Conservation (phyloP, 1,284 basidiomycete species). For the Erythrobasidium hasegawianum region DNA sequence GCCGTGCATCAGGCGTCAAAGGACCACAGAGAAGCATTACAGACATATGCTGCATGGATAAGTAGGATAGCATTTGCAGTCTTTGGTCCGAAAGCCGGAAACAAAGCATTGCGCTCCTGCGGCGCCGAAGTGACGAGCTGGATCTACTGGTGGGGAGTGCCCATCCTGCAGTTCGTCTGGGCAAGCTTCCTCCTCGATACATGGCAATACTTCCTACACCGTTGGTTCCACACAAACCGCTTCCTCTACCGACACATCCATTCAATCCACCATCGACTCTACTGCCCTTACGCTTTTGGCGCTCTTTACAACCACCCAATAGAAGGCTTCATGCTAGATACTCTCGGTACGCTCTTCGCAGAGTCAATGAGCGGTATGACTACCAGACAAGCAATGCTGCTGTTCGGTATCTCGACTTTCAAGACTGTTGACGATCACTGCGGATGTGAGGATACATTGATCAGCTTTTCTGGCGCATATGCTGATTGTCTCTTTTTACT, state of each 20-base stretch:
- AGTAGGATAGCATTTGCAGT: slow-evolving; percentile 54
- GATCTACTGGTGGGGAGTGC: slow-evolving; percentile 93
- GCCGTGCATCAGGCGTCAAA: slow-evolving; percentile 48
- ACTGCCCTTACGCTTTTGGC: slow-evolving; percentile 95
- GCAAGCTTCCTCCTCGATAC: slow-evolving; percentile 81
- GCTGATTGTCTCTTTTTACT: slow-evolving; percentile 11
- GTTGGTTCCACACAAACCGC: slow-evolving; percentile 83
- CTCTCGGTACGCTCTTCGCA: slow-evolving; percentile 73
- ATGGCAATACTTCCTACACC: slow-evolving; percentile 97
- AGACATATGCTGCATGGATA: slow-evolving; percentile 53
- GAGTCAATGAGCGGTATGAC: slow-evolving; percentile 68
- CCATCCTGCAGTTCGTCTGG: slow-evolving; percentile 66
- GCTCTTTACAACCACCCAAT: slow-evolving; percentile 97
- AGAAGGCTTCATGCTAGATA: slow-evolving; percentile 89
- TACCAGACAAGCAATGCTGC: slow-evolving; percentile 68
- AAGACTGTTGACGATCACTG: slow-evolving; percentile 99
- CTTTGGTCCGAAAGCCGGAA: slow-evolving; percentile 50
- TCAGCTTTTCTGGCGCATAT: not conserved
- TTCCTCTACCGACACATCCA: slow-evolving; percentile 90
- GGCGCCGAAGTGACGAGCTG: slow-evolving; percentile 62
- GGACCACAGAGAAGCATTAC: slow-evolving; percentile 57
- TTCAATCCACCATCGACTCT: slow-evolving; percentile 91
- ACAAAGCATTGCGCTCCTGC: slow-evolving; percentile 50
- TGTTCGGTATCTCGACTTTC: slow-evolving; percentile 77
- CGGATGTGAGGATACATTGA: slow-evolving; percentile 65